Percentiles rank a stretch among this genome's conserved stretches.
Evolutionary conservation across 225 moss, liverwort and hornwort species (phyloP).

Genomic region (Polytrichum commune): DNA sequence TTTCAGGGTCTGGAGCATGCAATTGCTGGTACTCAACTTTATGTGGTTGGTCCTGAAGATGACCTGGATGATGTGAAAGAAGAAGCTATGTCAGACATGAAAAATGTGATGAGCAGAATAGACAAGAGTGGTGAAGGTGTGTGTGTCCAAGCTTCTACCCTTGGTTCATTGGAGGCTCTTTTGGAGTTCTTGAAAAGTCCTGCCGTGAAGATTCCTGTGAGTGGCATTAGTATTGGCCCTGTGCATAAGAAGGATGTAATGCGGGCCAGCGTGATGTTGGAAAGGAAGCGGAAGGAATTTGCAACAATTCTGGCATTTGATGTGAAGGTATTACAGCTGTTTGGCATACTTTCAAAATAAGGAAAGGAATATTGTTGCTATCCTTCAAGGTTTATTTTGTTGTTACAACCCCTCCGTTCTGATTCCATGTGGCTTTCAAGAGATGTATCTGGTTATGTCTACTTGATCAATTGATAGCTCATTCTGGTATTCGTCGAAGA

Average conservation of each 20-base stretch:
- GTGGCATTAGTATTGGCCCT: slow-evolving; percentile 92
- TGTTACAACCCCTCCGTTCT: no score
- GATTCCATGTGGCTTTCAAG: no score
- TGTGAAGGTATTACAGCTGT: slow-evolving; percentile 58
- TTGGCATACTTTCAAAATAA: no score
- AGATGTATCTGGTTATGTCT: no score
- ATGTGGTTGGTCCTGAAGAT: slow-evolving; percentile 97
- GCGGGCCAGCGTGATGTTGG: slow-evolving; percentile 96
- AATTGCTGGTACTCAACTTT: slow-evolving; percentile 92
- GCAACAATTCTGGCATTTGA: slow-evolving; percentile 98
- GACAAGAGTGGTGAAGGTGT: slow-evolving; percentile 99
- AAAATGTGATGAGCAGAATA: slow-evolving; percentile 90
- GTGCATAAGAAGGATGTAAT: slow-evolving; percentile 99
- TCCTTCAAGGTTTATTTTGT: no score
- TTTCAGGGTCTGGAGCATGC: slow-evolving; percentile 92
- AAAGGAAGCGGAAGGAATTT: slow-evolving; percentile 91
- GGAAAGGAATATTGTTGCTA: no score
- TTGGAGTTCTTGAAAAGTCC: slow-evolving; percentile 96
- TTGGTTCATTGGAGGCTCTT: slow-evolving; percentile 94
- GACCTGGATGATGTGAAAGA: slow-evolving; percentile 95
- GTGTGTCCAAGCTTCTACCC: slow-evolving; percentile 98
- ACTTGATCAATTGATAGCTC: no score
- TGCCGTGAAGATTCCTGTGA: slow-evolving; percentile 95
- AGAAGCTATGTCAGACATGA: slow-evolving; percentile 98
- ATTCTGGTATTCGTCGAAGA: no score